phyloP scores from a whole-genome alignment of 176 grass and related monocot genomes.

The Calamus simplicifolius region DNA sequence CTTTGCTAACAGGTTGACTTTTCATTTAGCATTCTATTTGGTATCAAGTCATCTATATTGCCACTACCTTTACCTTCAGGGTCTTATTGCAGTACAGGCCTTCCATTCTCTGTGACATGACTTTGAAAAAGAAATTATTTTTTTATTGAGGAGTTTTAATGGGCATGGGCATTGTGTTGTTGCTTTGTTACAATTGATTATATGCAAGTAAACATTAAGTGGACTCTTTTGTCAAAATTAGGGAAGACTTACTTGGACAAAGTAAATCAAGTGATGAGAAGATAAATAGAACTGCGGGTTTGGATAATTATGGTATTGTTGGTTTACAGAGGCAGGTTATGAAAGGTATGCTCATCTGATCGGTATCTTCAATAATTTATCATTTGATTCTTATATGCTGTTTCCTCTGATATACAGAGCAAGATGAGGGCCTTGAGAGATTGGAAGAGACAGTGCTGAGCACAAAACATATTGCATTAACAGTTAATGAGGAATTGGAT shows the following conservation, averaged over 20 bases:
- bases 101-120: too few species aligned
- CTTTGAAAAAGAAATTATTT: too few species aligned
- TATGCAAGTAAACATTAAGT: not conserved
- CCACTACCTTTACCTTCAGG: too few species aligned
- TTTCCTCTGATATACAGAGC: constrained; percentile 34
- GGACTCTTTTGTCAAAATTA: constrained; percentile 6
- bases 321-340: constrained; percentile 55
- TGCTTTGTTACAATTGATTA: not conserved
- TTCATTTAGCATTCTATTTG: too few species aligned
- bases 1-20: constrained; percentile 35
- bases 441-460: constrained; percentile 44
- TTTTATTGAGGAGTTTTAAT: too few species aligned
- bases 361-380: not conserved
- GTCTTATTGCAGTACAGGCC: too few species aligned
- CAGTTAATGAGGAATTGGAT: constrained; percentile 69
- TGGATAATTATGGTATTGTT: constrained; percentile 52
- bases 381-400: not conserved
- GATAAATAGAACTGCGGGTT: constrained; percentile 22
- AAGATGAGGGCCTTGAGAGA: constrained; percentile 47
- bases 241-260: constrained; percentile 34
- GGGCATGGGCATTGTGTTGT: not conserved
- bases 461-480: constrained; percentile 70
- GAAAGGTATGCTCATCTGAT: constrained; percentile 30
- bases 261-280: constrained; percentile 38
- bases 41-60: too few species aligned